Base-by-base conservation (phyloP, 805 yeast genomes). In the Candida nanaspora region DNA sequence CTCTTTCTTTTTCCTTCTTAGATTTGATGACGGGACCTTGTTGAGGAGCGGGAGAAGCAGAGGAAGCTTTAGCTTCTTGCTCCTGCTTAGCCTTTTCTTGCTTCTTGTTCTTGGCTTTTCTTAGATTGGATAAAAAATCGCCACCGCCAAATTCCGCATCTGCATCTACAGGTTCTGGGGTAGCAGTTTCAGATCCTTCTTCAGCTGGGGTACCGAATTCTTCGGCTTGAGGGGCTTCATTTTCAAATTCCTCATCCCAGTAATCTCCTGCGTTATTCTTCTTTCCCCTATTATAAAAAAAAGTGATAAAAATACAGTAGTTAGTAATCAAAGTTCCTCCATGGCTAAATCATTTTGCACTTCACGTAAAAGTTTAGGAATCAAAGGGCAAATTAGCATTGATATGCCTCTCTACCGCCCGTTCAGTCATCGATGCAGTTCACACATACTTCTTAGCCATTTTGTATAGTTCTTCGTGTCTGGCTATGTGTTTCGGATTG, bases 1-100 rank as follows among this genome's bases (percentile, higher is more conserved):
- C 95, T 69, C 82, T 89, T 68, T 91, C 94, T 66, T 84, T 85
- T 57, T 85, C 98, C 66, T 91, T 88, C 76, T 91, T 93, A 43
- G 91, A 78, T 64, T 89, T 87, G 57, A 88, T 71, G 48, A 78
- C 74, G 37, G 91, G 87, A 25, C 76, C 87, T 41, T 56, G 55
- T 41, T 46, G 45, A 6, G 46, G 47, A 26, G 47, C 36, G 11
- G 53, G 44, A 13, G 44, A 44, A 19, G 42, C 44, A 8, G 20
- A 5, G 26, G 59, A 65, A 37, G 72, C 77, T 46, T 52, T 57
- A n/a, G 56, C 55, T 38, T 75, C 74, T 41, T 75, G 76, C 51
- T 77, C 80, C 45, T 76, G 78, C 41, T 78, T 81, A 45, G 73
- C 79, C 62, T 79, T 80, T 35, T 72, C 80, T 50, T 76, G 80